Percentiles rank a stretch among this genome's conserved stretches.
These are phyloP conservation scores for Diaporthe citriasiana DNA, from an alignment of 2,329 filamentous ascomycete genomes.

Conservation along the genomic window DNA sequence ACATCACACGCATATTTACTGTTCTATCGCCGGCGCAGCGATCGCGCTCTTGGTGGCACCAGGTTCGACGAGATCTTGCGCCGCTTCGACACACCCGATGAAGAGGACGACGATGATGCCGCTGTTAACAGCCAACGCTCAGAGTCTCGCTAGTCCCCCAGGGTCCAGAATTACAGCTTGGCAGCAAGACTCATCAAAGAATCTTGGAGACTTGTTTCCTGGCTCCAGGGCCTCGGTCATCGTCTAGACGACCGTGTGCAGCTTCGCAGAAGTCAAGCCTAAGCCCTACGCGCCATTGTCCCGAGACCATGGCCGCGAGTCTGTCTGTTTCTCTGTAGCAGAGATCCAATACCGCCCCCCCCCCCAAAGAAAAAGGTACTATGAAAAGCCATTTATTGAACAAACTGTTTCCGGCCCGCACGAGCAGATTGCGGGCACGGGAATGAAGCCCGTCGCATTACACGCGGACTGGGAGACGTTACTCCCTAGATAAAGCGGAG, in stretches of 20 bases:
- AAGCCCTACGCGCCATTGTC: neutral
- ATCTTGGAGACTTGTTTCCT: slow-evolving; percentile 1
- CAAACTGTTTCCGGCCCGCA: slow-evolving; percentile 4
- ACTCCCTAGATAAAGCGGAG: slow-evolving; percentile 31
- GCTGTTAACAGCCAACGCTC: slow-evolving; percentile 37
- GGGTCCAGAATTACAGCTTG: slow-evolving; percentile 30
- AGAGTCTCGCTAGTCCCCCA: slow-evolving; percentile 38
- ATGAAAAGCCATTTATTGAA: slow-evolving; percentile 25
- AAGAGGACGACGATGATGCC: slow-evolving; percentile 39
- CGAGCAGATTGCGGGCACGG: neutral
- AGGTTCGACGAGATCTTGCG: slow-evolving; percentile 78
- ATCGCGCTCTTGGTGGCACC: slow-evolving; percentile 82
- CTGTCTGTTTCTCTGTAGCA: neutral
- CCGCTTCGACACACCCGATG: slow-evolving; percentile 22
- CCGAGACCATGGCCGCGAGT: neutral
- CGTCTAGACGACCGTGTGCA: slow-evolving; percentile 16
- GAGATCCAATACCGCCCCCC: neutral
- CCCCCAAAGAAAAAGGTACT: slow-evolving; percentile 3
- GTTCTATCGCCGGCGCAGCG: slow-evolving; percentile 92
- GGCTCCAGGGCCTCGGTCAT: slow-evolving; percentile 17
- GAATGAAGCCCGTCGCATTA: neutral
- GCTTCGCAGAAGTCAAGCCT: slow-evolving; percentile 3
- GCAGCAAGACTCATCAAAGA: neutral
- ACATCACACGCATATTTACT: slow-evolving; percentile 88
- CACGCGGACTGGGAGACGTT: neutral